phyloP scores from a whole-genome alignment of 257 asterid genomes.

The Jacaranda copaia region DNA sequence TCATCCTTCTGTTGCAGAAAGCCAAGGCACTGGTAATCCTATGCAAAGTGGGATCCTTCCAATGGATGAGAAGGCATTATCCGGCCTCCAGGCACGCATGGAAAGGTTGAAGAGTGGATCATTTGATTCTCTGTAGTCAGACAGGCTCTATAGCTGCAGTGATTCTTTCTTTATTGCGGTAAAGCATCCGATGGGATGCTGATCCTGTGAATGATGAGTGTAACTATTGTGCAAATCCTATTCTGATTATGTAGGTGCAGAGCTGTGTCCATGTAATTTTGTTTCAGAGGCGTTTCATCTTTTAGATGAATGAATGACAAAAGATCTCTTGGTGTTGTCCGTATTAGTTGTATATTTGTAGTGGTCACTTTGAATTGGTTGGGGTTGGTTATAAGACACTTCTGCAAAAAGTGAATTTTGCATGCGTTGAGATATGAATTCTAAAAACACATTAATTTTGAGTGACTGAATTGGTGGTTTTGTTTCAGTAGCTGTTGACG shows the following conservation, averaged over 20 bases:
- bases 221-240: conserved; percentile 30
- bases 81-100: conserved; percentile 99
- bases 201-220: conserved; percentile 46
- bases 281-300: conserved; percentile 18
- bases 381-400: neutral
- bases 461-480: no score
- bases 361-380: neutral
- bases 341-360: conserved; percentile 29
- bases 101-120: conserved; percentile 93
- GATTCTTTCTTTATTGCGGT: conserved; percentile 44
- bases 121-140: conserved; percentile 64
- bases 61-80: conserved; percentile 95
- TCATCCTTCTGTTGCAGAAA: conserved; percentile 56
- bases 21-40: conserved; percentile 50
- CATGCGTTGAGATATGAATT: neutral
- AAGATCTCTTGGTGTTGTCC: conserved; percentile 15
- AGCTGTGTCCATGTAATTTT: conserved; percentile 39
- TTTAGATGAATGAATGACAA: conserved; percentile 21
- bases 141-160: neutral
- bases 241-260: conserved; percentile 29
- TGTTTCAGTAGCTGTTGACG: no score
- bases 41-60: conserved; percentile 74
- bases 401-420: neutral
- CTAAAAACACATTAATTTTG: neutral
- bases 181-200: conserved; percentile 39